Evolutionary conservation across 2,329 filamentous ascomycete species (phyloP).

Genomic region (Talaromyces sp.): DNA sequence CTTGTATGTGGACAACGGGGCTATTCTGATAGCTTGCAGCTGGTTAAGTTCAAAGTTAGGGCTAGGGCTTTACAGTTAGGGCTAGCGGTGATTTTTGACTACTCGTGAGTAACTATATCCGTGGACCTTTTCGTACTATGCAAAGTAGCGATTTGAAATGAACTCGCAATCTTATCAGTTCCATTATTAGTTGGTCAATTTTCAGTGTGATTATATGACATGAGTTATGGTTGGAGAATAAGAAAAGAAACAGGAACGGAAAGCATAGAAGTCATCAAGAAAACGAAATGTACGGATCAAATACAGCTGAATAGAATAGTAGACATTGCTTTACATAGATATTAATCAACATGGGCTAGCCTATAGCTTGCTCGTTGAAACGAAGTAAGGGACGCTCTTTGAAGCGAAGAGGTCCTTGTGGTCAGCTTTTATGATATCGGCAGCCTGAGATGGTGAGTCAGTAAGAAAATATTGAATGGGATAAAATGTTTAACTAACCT

Average conservation of each 20-base stretch:
- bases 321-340: neutral
- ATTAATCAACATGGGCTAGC: neutral
- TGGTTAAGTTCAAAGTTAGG: too few species aligned
- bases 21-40: too few species aligned
- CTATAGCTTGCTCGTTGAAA: neutral
- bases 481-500: constrained; percentile 20
- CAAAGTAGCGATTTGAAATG: neutral
- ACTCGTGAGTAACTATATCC: neutral
- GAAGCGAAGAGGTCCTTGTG: constrained; percentile 31
- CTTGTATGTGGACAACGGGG: too few species aligned
- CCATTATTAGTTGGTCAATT: neutral
- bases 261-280: neutral
- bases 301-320: neutral
- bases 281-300: neutral
- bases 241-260: neutral
- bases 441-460: constrained; percentile 32
- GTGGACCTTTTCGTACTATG: neutral
- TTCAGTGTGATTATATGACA: neutral
- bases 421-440: constrained; percentile 50
- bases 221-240: neutral
- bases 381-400: neutral
- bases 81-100: neutral
- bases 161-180: neutral
- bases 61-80: too few species aligned
- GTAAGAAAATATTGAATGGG: neutral